Conservation (phyloP, 2,329 filamentous ascomycete genomes). For the Beauveria rudraprayagi region DNA sequence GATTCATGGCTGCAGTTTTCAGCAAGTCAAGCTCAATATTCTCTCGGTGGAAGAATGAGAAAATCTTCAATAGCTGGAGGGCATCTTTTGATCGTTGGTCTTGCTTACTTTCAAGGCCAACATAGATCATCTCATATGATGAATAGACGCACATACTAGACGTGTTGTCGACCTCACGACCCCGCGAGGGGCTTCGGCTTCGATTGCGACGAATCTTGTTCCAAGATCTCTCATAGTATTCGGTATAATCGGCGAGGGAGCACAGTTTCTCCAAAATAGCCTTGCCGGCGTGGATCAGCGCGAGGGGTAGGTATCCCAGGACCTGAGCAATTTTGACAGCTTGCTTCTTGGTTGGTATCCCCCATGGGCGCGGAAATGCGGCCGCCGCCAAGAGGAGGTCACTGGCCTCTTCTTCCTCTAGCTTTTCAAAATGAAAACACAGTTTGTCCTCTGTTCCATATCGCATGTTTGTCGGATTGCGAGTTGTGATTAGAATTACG, state of each 20-base stretch:
- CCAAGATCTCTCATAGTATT: slow-evolving; percentile 8
- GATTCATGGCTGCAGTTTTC: slow-evolving; percentile 4
- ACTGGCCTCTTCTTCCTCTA: slow-evolving; percentile 7
- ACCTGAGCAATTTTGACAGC: slow-evolving; percentile 5
- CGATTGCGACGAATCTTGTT: not conserved
- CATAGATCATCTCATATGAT: slow-evolving; percentile 11
- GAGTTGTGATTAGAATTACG: slow-evolving; percentile 12
- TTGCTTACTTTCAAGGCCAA: slow-evolving; percentile 3
- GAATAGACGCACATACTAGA: not conserved
- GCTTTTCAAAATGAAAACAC: slow-evolving; percentile 6
- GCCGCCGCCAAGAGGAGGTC: slow-evolving; percentile 9
- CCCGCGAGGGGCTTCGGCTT: not conserved
- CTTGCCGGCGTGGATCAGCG: slow-evolving; percentile 12
- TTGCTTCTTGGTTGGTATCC: not conserved
- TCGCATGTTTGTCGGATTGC: slow-evolving; percentile 3
- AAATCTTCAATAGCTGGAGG: slow-evolving; percentile 5
- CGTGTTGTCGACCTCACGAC: not conserved
- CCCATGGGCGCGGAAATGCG: slow-evolving; percentile 10
- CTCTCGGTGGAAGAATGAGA: slow-evolving; percentile 11
- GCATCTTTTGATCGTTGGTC: slow-evolving; percentile 6
- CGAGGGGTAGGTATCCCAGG: slow-evolving; percentile 10
- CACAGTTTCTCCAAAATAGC: slow-evolving; percentile 11
- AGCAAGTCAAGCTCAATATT: slow-evolving; percentile 1
- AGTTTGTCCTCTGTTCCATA: slow-evolving; percentile 6
- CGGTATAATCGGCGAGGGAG: slow-evolving; percentile 5